Evolutionary conservation across 805 yeast species (phyloP).

Genomic region (Alloascoidea africana): DNA sequence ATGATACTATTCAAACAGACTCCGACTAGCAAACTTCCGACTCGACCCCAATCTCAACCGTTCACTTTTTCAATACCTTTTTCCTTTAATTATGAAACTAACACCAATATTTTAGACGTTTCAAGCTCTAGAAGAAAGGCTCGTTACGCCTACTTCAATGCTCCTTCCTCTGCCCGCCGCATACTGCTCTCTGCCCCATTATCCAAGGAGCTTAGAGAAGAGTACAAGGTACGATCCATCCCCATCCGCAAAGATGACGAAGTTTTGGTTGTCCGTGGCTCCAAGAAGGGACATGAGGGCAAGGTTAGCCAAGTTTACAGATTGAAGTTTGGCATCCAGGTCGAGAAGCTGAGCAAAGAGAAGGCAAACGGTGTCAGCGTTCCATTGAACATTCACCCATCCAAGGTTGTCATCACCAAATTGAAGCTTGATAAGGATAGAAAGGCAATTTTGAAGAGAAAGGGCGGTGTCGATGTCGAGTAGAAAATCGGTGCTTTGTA

Average conservation of each 20-base stretch:
- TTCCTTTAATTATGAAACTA: too few species aligned
- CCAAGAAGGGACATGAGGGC: conserved; percentile 99
- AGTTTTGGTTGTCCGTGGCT: conserved; percentile 93
- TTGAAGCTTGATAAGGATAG: conserved; percentile 97
- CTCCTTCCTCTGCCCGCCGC: conserved; percentile 95
- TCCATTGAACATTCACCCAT: conserved; percentile 96
- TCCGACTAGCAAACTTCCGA: too few species aligned
- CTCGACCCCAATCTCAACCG: too few species aligned
- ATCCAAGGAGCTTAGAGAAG: conserved; percentile 96
- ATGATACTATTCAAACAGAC: too few species aligned
- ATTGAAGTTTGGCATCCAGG: conserved; percentile 92
- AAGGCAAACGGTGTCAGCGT: conserved; percentile 96
- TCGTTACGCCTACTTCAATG: conserved; percentile 98
- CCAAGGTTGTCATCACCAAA: conserved; percentile 97
- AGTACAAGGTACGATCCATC: conserved; percentile 89
- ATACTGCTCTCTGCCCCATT: conserved; percentile 93
- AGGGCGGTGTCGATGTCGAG: conserved; percentile 89
- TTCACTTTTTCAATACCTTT: too few species aligned
- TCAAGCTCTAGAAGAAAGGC: conserved; percentile 98
- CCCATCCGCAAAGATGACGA: conserved; percentile 98
- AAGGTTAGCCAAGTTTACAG: conserved; percentile 96
- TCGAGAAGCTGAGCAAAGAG: conserved; percentile 94
- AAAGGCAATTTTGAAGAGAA: conserved; percentile 92
- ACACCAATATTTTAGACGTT: conserved; percentile 73
- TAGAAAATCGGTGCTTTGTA: too few species aligned